Percentiles rank a stretch among this genome's conserved stretches.
Evolutionary conservation across 2,329 filamentous ascomycete species (phyloP).

Genomic region (Clonostachys byssicola): DNA sequence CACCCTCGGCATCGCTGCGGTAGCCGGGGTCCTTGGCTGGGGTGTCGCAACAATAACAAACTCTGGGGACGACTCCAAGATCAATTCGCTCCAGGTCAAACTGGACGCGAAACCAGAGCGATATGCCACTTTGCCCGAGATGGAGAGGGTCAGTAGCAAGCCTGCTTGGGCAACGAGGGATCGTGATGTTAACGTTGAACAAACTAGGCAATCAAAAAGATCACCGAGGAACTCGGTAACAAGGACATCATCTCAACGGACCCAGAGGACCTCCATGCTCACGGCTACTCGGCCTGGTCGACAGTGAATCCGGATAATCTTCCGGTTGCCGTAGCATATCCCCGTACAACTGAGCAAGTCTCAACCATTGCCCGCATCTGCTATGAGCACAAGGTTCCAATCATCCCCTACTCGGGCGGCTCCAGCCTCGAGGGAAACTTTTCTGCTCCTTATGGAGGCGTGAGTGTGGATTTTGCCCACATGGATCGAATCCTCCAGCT

Average conservation of each 20-base stretch:
- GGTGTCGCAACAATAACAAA: neutral
- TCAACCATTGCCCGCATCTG: conserved; percentile 63
- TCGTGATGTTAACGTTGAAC: neutral
- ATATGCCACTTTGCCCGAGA: conserved; percentile 30
- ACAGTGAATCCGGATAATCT: conserved; percentile 55
- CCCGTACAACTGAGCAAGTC: conserved; percentile 56
- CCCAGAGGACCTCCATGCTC: conserved; percentile 54
- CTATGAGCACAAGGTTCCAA: conserved; percentile 73
- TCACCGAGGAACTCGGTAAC: conserved; percentile 39
- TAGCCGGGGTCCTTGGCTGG: conserved; percentile 1
- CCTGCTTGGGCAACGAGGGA: neutral
- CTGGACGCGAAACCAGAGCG: conserved; percentile 11
- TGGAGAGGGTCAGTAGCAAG: conserved; percentile 12
- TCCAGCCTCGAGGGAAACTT: conserved; percentile 89
- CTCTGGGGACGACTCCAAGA: neutral
- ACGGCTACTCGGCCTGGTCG: conserved; percentile 68
- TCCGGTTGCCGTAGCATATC: conserved; percentile 62
- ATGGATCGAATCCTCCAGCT: conserved; percentile 82
- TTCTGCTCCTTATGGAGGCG: conserved; percentile 78
- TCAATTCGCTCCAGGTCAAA: conserved; percentile 3
- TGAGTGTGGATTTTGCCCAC: conserved; percentile 83
- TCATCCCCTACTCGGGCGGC: conserved; percentile 84
- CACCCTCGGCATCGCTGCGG: conserved; percentile 1
- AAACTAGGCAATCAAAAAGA: conserved; percentile 48
- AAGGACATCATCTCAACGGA: conserved; percentile 60